Base-by-base conservation (phyloP, 257 asterid species). In the Cruciata laevipes region DNA sequence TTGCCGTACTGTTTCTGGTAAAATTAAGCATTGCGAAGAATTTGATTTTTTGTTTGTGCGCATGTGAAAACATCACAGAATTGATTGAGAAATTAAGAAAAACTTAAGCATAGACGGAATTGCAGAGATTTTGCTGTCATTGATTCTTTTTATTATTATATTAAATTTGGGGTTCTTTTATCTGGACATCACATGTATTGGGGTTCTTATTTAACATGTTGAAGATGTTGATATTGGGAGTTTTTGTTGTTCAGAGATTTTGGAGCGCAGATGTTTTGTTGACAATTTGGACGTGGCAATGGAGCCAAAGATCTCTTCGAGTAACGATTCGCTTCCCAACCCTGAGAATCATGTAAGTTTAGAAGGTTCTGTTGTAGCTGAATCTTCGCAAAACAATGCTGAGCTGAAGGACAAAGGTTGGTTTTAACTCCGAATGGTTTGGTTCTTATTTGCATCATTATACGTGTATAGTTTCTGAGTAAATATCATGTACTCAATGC, bases 291-390 rank as follows among this genome's bases (percentile, higher is more conserved):
- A 33, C 60, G 53, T 77, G 69, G 70, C 76, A 76, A 84, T 84
- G 96, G 96, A 87, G 77, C 74, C 77, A 8, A 96, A 70, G 77
- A 75, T 87, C 73, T 69, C 96, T 51, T 64, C 80, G 68, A 91
- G 77, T 58, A 56, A 73, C 75, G 84, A 76, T 79, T 78, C 78
- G 65, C 66, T 68, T 75, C 78, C 70, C 67, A 79, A 70, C 75
- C 76, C 79, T 56, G 85, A 79, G 70, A 83, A 76, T 75, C 74
- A 76, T 61, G 84, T 78, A 59, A 77, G 57, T 64, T 79, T 79
- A 74, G 87, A 82, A 70, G 91, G 81, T 76, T 72, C 79, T 76
- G 78, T 84, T 77, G 74, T 59, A 38, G 73, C 75, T 57, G 69
- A 80, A 37, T 70, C 93, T 65, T 76, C 85, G 52, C 85, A 79